Base-by-base conservation (phyloP, 176 grass and related monocot species). In the Oryza punctata region DNA sequence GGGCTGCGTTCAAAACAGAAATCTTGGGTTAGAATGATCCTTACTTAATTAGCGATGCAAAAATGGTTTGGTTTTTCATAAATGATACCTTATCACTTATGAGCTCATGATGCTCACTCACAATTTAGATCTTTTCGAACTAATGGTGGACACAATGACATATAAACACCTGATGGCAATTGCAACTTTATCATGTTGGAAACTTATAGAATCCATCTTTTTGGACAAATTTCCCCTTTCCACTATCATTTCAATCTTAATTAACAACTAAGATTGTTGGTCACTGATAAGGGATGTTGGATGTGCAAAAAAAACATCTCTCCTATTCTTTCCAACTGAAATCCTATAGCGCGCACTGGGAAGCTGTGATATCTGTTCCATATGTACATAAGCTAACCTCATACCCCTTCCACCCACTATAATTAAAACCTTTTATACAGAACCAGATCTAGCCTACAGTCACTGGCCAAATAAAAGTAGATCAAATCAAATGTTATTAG, bases 1-100 rank as follows among this genome's bases (percentile, higher is more conserved):
- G 1, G 93, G 76, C 93, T 99, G 87, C 63, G 49, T 43, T 15
- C 14, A 82, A 77, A 5, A 65, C 66, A 75, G 30, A 88, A 84
- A 80, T 18, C 25, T 46, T 68, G 19, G 24, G 63, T 78, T 59
- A 89, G 77, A 12, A 77, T 24, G 23, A 44, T 9, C 19, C 12
- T 27, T 37, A 26, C 32, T 45, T 9, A 10, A 24, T 9, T 46
- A 32, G 37, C 16, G 37, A 78, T 74, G 19, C 6, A 57, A 57
- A 57, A n/a, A 57, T 57, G 52, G 23, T 57, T 19, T 57, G 6
- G 6, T 21, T 57, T 57, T 21, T 8, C 18, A 57, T 21, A 79
- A 79, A 29, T 12, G 41, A 41, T 59, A 15, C 54, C 7, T 59
- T 7, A 14, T 24, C 8, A 33, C 5, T 68, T 75, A 24, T 61